Evolutionary conservation across 2,329 filamentous ascomycete genomes (phyloP).

Genomic region (Xylariaceae sp.): DNA sequence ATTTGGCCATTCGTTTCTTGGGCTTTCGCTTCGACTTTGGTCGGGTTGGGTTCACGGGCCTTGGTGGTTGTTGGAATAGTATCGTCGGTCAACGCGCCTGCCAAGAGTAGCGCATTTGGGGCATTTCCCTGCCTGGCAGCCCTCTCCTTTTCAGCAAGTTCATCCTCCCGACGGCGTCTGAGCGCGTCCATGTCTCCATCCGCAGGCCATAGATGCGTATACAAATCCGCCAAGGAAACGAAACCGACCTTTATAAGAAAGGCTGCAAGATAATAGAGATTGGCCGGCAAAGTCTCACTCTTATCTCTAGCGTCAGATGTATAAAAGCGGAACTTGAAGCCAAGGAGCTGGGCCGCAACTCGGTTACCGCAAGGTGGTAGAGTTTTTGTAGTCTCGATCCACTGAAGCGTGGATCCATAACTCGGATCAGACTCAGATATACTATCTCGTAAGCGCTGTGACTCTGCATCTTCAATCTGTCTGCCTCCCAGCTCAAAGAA

Average conservation of each 20-base stretch:
- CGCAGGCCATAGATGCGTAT: constrained; percentile 82
- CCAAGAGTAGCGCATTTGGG: constrained; percentile 80
- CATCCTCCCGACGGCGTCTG: constrained; percentile 64
- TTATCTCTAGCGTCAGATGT: constrained; percentile 72
- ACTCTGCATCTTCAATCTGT: constrained; percentile 57
- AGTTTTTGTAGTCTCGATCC: constrained; percentile 77
- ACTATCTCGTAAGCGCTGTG: constrained; percentile 43
- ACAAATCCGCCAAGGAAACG: constrained; percentile 85
- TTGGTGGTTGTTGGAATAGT: constrained; percentile 50
- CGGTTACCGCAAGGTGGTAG: constrained; percentile 81
- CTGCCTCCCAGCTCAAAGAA: constrained; percentile 86
- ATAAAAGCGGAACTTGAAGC: constrained; percentile 96
- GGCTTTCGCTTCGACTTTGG: constrained; percentile 52
- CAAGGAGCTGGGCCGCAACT: constrained; percentile 88
- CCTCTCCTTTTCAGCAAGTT: constrained; percentile 73
- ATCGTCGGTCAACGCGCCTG: constrained; percentile 83
- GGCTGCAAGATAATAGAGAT: constrained; percentile 86
- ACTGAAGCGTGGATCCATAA: constrained; percentile 46
- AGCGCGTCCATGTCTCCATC: constrained; percentile 79
- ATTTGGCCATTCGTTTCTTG: constrained; percentile 43
- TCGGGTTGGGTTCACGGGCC: constrained; percentile 48
- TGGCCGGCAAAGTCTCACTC: constrained; percentile 77
- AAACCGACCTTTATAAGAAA: constrained; percentile 96
- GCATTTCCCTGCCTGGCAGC: constrained; percentile 65
- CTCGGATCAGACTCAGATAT: constrained; percentile 45